Percentiles rank a stretch among this genome's conserved stretches.
Conservation (phyloP, 495 filamentous ascomycete genomes). For the Podospora appendiculata region DNA sequence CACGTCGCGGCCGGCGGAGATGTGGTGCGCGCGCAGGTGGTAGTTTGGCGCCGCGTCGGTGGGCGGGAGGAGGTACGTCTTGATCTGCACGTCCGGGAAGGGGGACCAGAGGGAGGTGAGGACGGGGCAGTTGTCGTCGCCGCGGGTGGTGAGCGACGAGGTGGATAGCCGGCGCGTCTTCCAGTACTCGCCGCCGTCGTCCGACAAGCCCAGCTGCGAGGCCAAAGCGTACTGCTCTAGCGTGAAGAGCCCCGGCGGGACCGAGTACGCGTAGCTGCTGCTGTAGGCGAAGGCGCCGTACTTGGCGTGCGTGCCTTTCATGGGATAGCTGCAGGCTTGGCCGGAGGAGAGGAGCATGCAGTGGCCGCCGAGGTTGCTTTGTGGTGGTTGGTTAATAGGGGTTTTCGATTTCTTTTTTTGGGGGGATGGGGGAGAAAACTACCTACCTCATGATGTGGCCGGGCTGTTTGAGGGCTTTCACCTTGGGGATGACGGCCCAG, state of each 20-base stretch:
- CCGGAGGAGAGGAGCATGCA: constrained; percentile 67
- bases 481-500: constrained; percentile 39
- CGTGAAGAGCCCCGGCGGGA: constrained; percentile 66
- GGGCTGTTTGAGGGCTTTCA: constrained; percentile 55
- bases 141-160: constrained; percentile 46
- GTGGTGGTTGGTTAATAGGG: neutral
- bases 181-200: constrained; percentile 74
- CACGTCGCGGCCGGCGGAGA: constrained; percentile 48
- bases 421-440: too few relatives aligned
- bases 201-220: constrained; percentile 65
- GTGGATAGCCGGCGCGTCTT: constrained; percentile 57
- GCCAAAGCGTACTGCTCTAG: constrained; percentile 71
- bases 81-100: constrained; percentile 55
- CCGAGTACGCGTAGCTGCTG: constrained; percentile 66
- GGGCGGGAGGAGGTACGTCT: constrained; percentile 58
- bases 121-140: constrained; percentile 32
- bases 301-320: constrained; percentile 73
- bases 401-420: neutral
- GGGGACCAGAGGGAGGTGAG: constrained; percentile 62
- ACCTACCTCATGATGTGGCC: constrained; percentile 55
- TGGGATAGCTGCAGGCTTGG: constrained; percentile 70
- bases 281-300: constrained; percentile 76
- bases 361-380: constrained; percentile 50
- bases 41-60: constrained; percentile 47
- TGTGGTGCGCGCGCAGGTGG: constrained; percentile 59